Percentiles rank a stretch among this genome's conserved stretches.
Evolutionary conservation across 768 basidiomycete genomes (phyloP).

Genomic region (Filobasidium wieringae): DNA sequence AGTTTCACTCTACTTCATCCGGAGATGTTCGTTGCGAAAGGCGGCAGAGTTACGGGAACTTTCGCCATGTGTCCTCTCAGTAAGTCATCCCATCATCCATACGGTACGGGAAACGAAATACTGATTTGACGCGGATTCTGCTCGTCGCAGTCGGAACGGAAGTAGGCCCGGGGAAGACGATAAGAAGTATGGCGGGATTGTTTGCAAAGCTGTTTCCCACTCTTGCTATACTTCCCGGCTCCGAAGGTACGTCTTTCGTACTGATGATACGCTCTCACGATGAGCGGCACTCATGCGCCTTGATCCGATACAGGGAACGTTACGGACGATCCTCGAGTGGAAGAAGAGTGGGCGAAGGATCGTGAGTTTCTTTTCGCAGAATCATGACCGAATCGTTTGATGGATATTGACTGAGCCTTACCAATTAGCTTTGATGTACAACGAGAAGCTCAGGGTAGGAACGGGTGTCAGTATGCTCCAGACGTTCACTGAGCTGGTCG

Average conservation of each 20-base stretch:
- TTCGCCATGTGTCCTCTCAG: conserved; percentile 6
- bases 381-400: not conserved
- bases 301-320: not conserved
- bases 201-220: no score
- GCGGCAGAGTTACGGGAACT: not conserved
- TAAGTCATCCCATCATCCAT: not conserved
- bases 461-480: conserved; percentile 1
- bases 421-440: conserved; percentile 1
- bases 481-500: not conserved
- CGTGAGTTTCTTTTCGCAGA: not conserved
- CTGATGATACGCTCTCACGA: not conserved
- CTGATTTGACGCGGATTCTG: not conserved
- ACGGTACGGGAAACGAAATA: not conserved
- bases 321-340: conserved; percentile 2
- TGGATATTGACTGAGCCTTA: not conserved
- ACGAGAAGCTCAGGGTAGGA: not conserved
- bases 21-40: not conserved
- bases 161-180: not conserved
- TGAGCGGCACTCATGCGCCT: not conserved
- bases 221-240: not conserved
- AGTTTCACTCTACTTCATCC: not conserved
- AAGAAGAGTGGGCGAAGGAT: not conserved
- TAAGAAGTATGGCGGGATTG: no score
- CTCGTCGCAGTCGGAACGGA: not conserved
- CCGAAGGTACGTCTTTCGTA: not conserved